phyloP scores from a whole-genome alignment of 768 basidiomycete genomes.

The Russula sp. region DNA sequence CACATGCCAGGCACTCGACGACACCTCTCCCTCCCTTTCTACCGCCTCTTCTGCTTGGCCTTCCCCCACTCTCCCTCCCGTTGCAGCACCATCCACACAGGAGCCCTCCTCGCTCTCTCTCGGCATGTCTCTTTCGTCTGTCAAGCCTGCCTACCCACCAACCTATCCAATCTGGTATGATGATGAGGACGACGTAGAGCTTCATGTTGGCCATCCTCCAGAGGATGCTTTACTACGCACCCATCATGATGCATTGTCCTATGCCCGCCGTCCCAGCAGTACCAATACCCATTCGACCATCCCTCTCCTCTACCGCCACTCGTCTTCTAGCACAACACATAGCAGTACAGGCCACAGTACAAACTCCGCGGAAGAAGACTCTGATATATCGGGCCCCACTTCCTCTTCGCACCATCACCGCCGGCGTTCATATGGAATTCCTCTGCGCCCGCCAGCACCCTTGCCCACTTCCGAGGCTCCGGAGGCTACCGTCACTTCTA shows the following conservation, averaged over 20 bases:
- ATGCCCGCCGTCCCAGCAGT: constrained; percentile 22
- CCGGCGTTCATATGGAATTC: constrained; percentile 10
- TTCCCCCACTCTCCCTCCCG: constrained; percentile 21
- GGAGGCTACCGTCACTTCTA: constrained; percentile 13
- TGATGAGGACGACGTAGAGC: constrained; percentile 16
- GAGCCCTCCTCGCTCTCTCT: constrained; percentile 17
- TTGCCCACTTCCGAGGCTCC: background rate
- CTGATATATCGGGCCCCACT: constrained; percentile 10
- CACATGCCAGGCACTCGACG: constrained; percentile 23
- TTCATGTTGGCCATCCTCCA: background rate
- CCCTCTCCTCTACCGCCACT: constrained; percentile 20
- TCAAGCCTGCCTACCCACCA: constrained; percentile 13
- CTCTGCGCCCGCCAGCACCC: constrained; percentile 1
- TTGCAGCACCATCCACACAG: background rate
- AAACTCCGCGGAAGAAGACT: constrained; percentile 13
- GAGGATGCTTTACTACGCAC: constrained; percentile 1
- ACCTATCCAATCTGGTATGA: constrained; percentile 19
- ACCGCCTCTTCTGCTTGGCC: constrained; percentile 22
- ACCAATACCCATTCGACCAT: constrained; percentile 24
- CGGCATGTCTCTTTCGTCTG: constrained; percentile 12
- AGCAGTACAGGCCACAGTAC: constrained; percentile 11
- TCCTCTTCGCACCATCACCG: constrained; percentile 11
- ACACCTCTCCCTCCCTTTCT: constrained; percentile 23
- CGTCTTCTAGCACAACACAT: constrained; percentile 10
- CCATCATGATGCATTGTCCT: constrained; percentile 15